Percentiles rank a stretch among this genome's conserved stretches.
phyloP scores from a whole-genome alignment of 495 filamentous ascomycete species.

The Aspergillus indologenus region DNA sequence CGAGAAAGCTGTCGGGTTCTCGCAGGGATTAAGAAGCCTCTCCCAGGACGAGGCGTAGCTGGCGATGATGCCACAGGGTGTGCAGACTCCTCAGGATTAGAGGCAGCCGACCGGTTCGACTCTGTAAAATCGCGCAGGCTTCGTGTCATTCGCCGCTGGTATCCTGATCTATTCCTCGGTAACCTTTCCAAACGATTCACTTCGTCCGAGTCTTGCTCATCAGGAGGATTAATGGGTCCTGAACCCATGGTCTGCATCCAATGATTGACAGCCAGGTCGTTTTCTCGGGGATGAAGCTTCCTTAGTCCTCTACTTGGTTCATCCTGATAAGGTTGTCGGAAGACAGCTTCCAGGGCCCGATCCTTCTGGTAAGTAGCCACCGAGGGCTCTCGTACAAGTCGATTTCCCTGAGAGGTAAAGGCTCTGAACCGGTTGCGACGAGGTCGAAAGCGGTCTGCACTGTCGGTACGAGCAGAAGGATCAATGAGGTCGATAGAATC shows the following conservation, averaged over 20 bases:
- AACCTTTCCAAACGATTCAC: constrained; percentile 56
- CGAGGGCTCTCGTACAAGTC: constrained; percentile 75
- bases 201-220: constrained; percentile 56
- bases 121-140: constrained; percentile 49
- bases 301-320: constrained; percentile 44
- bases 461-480: constrained; percentile 35
- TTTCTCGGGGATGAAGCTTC: constrained; percentile 59
- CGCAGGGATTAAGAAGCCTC: constrained; percentile 20
- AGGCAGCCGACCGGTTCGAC: constrained; percentile 50
- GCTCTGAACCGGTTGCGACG: constrained; percentile 53
- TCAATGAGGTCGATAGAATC: constrained; percentile 71
- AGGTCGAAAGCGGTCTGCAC: constrained; percentile 24
- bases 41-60: constrained; percentile 28
- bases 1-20: constrained; percentile 42
- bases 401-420: constrained; percentile 61
- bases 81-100: constrained; percentile 55
- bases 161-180: constrained; percentile 28
- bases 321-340: constrained; percentile 58
- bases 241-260: constrained; percentile 81
- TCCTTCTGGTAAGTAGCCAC: constrained; percentile 84
- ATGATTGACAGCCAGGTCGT: constrained; percentile 69
- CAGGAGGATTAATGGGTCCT: constrained; percentile 59
- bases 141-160: constrained; percentile 30
- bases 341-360: constrained; percentile 87
- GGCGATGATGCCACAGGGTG: constrained; percentile 30